Base-by-base conservation (phyloP, 129 eudicot genomes). In the Daucus carota region DNA sequence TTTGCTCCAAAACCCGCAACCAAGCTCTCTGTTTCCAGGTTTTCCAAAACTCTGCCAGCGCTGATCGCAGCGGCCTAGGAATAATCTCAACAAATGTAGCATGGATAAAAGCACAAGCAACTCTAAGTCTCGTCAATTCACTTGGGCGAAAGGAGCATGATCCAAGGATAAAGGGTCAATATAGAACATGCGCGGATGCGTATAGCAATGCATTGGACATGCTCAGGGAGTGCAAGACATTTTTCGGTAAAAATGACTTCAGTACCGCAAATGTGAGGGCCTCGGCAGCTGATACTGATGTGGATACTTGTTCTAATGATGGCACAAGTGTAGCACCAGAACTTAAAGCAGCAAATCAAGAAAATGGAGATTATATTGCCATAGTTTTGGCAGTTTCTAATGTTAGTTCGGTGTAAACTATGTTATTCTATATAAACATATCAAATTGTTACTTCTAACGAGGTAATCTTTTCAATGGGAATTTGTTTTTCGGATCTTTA, bases 221-320 rank as follows among this genome's bases (percentile, higher is more conserved):
- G 0, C 48, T 70, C 9, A 40, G 41, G 0, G 48, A 70, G 28
- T 12, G 22, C 48, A 41, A 40, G 50, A n/a, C 32, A 3, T 5
- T 15, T 7, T 70, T 70, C 4, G 48, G 47, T 20, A 4, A 17
- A 13, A 40, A 70, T 1, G 31, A 41, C 1, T 70, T 38, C 1
- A 14, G 20, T 0, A 36, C 8, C 1, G 73, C 48, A 3, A 70
- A 70, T 41, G 3, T 70, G 0, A 70, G n/a, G 18, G 73, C 73
- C 47, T 70, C 73, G 17, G 73, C 73, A 18, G 73, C 73, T n/a
- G 9, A 8, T 22, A n/a, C 29, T 38, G 47, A 40, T 17, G 73
- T 41, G 18, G 73, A 38, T 22, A 70, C 73, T 70, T 70, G 50
- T 41, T 38, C 47, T 4, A 50, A 70, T 40, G 73, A 70, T 22